Percentiles rank a stretch among this genome's conserved stretches.
Conservation (phyloP, 768 basidiomycete genomes). For the Lenzites betulinus region DNA sequence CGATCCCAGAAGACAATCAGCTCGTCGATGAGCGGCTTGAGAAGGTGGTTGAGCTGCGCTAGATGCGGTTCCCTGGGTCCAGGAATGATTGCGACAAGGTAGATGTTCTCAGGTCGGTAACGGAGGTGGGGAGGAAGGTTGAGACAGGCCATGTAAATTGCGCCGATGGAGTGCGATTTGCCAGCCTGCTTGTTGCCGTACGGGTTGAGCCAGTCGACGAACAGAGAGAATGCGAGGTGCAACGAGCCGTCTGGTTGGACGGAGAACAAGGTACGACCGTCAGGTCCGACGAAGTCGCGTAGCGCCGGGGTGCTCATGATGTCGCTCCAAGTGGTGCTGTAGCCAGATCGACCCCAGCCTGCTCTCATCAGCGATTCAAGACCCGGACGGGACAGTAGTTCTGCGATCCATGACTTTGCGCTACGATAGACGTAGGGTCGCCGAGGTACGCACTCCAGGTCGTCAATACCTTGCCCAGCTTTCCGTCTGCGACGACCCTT, state of each 20-base stretch:
- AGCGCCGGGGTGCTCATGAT: conserved; percentile 15
- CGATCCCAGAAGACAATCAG: conserved; percentile 36
- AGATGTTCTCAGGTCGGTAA: conserved; percentile 38
- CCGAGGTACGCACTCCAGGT: neutral
- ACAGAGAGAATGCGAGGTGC: conserved; percentile 17
- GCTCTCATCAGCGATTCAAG: conserved; percentile 8
- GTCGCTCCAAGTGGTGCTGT: conserved; percentile 5
- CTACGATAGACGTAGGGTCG: conserved; percentile 7
- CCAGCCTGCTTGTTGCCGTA: conserved; percentile 16
- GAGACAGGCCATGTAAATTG: conserved; percentile 28
- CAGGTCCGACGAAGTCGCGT: conserved; percentile 14
- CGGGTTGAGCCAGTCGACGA: conserved; percentile 24
- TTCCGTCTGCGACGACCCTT: neutral
- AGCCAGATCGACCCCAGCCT: neutral
- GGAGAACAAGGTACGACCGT: conserved; percentile 6
- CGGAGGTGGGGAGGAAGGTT: conserved; percentile 30
- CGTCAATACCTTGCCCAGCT: neutral
- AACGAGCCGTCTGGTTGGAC: neutral
- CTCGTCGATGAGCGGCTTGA: conserved; percentile 42
- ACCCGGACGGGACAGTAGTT: conserved; percentile 14
- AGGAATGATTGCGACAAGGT: conserved; percentile 43
- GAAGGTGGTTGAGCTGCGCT: conserved; percentile 39
- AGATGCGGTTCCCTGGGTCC: conserved; percentile 41
- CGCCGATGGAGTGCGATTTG: conserved; percentile 14
- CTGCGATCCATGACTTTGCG: conserved; percentile 15